A percentile compares a stretch with the other conserved stretches of the same genome.
phyloP scores from a whole-genome alignment of 1,284 basidiomycete species.

The Singerocomus inundabilis region DNA sequence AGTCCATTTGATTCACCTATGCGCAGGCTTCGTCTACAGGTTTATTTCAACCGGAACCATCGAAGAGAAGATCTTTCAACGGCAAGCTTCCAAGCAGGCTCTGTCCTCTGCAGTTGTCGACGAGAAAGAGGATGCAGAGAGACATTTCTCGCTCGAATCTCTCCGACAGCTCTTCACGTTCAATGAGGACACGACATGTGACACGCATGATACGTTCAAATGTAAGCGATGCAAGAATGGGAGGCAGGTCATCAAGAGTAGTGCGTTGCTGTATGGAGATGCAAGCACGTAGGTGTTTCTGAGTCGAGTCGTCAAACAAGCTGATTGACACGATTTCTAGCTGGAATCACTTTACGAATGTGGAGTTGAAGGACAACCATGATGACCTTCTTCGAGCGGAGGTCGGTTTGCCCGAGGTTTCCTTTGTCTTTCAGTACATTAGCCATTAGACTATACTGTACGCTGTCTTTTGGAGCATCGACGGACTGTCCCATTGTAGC shows the following conservation, averaged over 20 bases:
- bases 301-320: background rate
- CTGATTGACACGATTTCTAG: conserved; percentile 47
- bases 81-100: conserved; percentile 95
- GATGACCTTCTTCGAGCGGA: conserved; percentile 95
- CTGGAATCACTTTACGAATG: conserved; percentile 97
- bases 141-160: conserved; percentile 91
- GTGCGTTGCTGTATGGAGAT: conserved; percentile 92
- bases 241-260: conserved; percentile 80
- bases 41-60: conserved; percentile 98
- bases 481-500: conserved; percentile 13
- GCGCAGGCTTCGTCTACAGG: conserved; percentile 90
- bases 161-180: conserved; percentile 91
- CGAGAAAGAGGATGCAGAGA: conserved; percentile 93
- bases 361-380: conserved; percentile 87
- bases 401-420: conserved; percentile 80
- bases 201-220: conserved; percentile 98
- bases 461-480: conserved; percentile 2
- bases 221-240: conserved; percentile 93
- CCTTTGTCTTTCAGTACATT: conserved; percentile 91
- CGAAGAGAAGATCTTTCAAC: conserved; percentile 98
- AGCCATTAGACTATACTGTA: conserved; percentile 53
- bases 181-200: conserved; percentile 85
- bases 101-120: conserved; percentile 97
- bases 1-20: conserved; percentile 3
- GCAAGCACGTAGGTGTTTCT: conserved; percentile 83